These are phyloP conservation scores for Firmiana major DNA, from an alignment of 345 rosid species.

Conservation along the genomic window DNA sequence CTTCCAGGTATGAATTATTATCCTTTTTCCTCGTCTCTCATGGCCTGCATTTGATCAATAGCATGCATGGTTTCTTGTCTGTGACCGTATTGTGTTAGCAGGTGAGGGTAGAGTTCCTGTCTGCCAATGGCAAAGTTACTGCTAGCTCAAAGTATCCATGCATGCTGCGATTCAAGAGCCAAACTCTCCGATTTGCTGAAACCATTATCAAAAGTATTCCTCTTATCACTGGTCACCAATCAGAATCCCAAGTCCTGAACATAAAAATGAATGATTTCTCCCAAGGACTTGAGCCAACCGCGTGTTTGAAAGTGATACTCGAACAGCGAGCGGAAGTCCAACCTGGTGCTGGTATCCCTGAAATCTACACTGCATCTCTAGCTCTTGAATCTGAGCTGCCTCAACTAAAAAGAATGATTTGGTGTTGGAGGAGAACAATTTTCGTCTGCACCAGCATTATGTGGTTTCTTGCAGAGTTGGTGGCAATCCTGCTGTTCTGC, in stretches of 20 bases:
- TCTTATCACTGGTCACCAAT: conserved; percentile 22
- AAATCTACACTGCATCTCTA: conserved; percentile 32
- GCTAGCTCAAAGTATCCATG: conserved; percentile 28
- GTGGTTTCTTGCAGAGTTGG: conserved; percentile 8
- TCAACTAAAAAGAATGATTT: conserved; percentile 7
- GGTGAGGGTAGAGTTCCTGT: conserved; percentile 33
- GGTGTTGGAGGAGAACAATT: conserved; percentile 18
- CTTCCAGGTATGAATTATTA: conserved; percentile 25
- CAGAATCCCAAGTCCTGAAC: conserved; percentile 29
- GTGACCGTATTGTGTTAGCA: not conserved
- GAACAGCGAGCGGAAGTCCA: conserved; percentile 32
- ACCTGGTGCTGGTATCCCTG: conserved; percentile 34
- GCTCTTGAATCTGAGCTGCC: conserved; percentile 24
- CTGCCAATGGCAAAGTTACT: conserved; percentile 29
- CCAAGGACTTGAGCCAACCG: conserved; percentile 24
- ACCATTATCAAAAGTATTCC: conserved; percentile 25
- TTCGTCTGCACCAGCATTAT: conserved; percentile 10
- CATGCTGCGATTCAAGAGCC: conserved; percentile 34
- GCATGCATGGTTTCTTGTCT: not conserved
- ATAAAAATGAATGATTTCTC: conserved; percentile 28
- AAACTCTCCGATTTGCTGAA: conserved; percentile 16
- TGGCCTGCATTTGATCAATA: not conserved
- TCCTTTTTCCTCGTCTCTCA: not conserved
- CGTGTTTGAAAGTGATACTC: conserved; percentile 22
- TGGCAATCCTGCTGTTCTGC: not conserved